Conservation (phyloP, 768 basidiomycete species). For the Kwoniella heveanensis region DNA sequence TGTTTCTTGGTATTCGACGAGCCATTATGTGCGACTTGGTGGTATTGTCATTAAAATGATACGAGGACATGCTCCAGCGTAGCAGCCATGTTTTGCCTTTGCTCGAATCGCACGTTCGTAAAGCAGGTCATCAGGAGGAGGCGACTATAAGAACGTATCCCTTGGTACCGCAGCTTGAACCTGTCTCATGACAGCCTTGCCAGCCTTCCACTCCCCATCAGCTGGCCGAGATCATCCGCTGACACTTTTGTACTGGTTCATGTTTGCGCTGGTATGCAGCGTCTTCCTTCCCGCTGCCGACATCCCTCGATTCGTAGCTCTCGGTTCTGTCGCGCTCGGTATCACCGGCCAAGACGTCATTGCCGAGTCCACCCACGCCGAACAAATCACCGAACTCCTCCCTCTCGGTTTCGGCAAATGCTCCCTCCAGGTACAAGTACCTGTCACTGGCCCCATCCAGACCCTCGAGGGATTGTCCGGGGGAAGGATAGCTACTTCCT, state of each 20-base stretch:
- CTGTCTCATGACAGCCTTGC: too few relatives aligned
- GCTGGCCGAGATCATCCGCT: too few relatives aligned
- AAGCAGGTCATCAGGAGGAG: too few relatives aligned
- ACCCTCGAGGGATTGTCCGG: constrained; percentile 79
- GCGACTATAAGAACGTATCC: too few relatives aligned
- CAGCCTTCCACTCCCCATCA: too few relatives aligned
- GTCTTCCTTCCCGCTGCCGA: constrained; percentile 96
- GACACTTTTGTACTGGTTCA: background rate
- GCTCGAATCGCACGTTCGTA: too few relatives aligned
- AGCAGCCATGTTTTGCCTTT: too few relatives aligned
- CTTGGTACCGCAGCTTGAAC: too few relatives aligned
- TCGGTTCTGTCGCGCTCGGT: constrained; percentile 93
- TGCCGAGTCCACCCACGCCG: constrained; percentile 80
- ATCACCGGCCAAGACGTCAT: constrained; percentile 99
- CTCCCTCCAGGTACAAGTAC: constrained; percentile 78
- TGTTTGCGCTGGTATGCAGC: constrained; percentile 59
- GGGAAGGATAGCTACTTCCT: constrained; percentile 90
- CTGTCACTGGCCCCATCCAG: constrained; percentile 71
- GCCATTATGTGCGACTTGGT: too few relatives aligned
- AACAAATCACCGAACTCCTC: constrained; percentile 74
- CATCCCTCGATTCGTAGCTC: constrained; percentile 97
- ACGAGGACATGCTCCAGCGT: too few relatives aligned
- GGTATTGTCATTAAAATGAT: too few relatives aligned
- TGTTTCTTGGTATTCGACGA: too few relatives aligned
- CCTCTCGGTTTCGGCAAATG: constrained; percentile 93